phyloP scores from a whole-genome alignment of 306 rosid genomes.

The Quercus dentata region DNA sequence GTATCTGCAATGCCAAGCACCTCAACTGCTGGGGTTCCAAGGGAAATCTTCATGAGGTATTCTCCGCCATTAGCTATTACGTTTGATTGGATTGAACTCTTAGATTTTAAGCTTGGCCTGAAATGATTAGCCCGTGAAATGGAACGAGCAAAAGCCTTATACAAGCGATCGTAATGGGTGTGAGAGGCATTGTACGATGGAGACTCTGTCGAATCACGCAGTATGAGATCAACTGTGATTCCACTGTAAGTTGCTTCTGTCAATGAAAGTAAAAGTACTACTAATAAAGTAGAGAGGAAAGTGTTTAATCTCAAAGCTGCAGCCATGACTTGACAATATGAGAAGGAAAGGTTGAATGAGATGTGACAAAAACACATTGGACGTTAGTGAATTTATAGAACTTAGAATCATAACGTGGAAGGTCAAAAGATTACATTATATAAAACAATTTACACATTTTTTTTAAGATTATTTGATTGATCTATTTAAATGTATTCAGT shows the following conservation, averaged over 20 bases:
- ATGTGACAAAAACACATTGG: not conserved
- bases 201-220: conserved; percentile 49
- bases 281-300: not conserved
- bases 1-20: conserved; percentile 52
- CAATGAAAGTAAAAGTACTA: not conserved
- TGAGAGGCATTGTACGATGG: conserved; percentile 34
- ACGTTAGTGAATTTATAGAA: not conserved
- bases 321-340: not conserved
- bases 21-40: conserved; percentile 50
- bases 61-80: conserved; percentile 34
- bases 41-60: conserved; percentile 44
- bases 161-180: conserved; percentile 27
- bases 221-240: conserved; percentile 36
- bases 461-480: too few species aligned
- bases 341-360: not conserved
- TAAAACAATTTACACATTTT: too few species aligned
- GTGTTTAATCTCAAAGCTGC: not conserved
- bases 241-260: not conserved
- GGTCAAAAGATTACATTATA: not conserved
- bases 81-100: not conserved
- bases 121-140: conserved; percentile 16
- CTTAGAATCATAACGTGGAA: not conserved
- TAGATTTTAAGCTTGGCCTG: not conserved
- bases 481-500: too few species aligned
- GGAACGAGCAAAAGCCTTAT: conserved; percentile 46